Evolutionary conservation across 2,329 filamentous ascomycete genomes (phyloP).

Genomic region (Penicillium sp.): DNA sequence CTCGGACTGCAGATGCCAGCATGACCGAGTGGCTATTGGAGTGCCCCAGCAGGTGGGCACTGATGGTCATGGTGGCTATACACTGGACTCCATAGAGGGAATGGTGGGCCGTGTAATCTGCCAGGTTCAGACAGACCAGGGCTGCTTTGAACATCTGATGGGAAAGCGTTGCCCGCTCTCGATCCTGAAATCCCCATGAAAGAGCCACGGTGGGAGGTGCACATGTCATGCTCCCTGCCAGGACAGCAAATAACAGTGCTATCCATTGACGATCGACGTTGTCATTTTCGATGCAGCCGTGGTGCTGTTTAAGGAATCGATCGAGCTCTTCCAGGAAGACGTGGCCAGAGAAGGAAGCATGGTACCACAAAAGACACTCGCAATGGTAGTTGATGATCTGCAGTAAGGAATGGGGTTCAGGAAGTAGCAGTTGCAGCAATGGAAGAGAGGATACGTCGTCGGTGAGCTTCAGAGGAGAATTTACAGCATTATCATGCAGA

Average conservation of each 20-base stretch:
- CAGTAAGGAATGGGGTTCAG: too few relatives aligned
- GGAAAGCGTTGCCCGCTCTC: conserved; percentile 44
- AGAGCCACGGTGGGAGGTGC: conserved; percentile 35
- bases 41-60: conserved; percentile 50
- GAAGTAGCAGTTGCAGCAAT: too few relatives aligned
- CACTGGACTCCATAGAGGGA: conserved; percentile 48
- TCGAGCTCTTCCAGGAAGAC: conserved; percentile 36
- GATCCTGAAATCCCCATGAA: conserved; percentile 47
- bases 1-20: conserved; percentile 46
- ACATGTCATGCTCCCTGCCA: conserved; percentile 46
- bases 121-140: conserved; percentile 46
- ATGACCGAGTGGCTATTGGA: conserved; percentile 49
- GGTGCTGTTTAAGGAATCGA: conserved; percentile 35
- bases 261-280: conserved; percentile 47
- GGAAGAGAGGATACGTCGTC: too few relatives aligned
- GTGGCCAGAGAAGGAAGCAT: conserved; percentile 36
- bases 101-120: conserved; percentile 47
- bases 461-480: too few relatives aligned
- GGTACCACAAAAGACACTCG: conserved; percentile 40
- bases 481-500: too few relatives aligned
- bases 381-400: conserved; percentile 41
- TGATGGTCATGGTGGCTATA: conserved; percentile 49
- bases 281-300: conserved; percentile 33
- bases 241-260: conserved; percentile 46
- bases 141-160: conserved; percentile 49